Conservation (phyloP, 257 asterid genomes). For the Vinca minor region DNA sequence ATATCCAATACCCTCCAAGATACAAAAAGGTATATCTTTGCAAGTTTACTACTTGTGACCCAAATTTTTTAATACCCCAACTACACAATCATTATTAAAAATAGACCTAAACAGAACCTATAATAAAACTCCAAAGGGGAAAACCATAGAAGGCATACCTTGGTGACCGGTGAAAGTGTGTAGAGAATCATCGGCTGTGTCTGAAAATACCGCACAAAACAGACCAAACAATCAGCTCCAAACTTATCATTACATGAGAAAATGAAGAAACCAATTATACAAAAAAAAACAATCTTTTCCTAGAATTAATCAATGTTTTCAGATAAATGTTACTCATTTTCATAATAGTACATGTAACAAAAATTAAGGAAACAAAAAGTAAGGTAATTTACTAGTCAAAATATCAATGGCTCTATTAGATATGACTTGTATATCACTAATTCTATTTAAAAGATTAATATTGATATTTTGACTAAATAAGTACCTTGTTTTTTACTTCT, state of each 20-base stretch:
- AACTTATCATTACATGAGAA: not conserved
- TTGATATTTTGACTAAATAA: too few species aligned
- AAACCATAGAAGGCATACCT: conserved; percentile 30
- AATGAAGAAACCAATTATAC: not conserved
- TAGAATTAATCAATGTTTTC: not conserved
- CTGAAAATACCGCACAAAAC: conserved; percentile 39
- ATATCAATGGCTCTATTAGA: too few species aligned
- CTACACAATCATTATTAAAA: too few species aligned
- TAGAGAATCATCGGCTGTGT: conserved; percentile 63
- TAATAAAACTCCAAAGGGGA: not conserved
- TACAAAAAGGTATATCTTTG: not conserved
- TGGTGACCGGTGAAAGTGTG: conserved; percentile 86
- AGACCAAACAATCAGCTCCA: not conserved
- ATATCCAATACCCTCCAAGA: too few species aligned
- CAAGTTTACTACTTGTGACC: not conserved
- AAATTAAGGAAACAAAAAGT: too few species aligned
- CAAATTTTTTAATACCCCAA: not conserved
- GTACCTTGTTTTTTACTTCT: too few species aligned
- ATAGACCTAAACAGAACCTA: too few species aligned
- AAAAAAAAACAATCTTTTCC: not conserved
- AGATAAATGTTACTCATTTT: too few species aligned
- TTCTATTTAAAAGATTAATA: too few species aligned
- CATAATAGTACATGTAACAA: too few species aligned
- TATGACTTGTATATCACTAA: too few species aligned
- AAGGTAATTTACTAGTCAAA: too few species aligned